These are phyloP conservation scores for Lecanicillium sp. DNA, from an alignment of 2,329 filamentous ascomycete species.

Conservation along the genomic window DNA sequence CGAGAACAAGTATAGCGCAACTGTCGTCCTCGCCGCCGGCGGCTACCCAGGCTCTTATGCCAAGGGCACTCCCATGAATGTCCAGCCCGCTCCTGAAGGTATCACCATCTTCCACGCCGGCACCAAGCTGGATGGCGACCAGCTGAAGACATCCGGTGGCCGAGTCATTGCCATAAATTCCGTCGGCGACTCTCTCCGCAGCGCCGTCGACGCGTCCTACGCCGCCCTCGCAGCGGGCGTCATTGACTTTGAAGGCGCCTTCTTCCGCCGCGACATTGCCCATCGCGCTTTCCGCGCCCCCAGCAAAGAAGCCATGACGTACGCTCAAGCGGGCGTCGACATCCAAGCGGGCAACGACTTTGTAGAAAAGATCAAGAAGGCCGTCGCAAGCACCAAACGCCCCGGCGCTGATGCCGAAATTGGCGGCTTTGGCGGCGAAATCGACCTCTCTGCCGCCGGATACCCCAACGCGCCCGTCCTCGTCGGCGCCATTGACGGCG, in stretches of 20 bases:
- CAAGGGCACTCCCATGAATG: constrained; percentile 60
- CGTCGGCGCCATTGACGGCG: constrained; percentile 92
- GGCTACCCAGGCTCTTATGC: constrained; percentile 84
- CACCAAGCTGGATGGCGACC: constrained; percentile 55
- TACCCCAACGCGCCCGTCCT: constrained; percentile 69
- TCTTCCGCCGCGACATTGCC: constrained; percentile 89
- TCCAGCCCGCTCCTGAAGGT: constrained; percentile 35
- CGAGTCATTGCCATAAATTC: constrained; percentile 92
- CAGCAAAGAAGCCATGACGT: constrained; percentile 60
- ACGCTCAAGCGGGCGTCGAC: constrained; percentile 86
- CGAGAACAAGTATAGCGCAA: constrained; percentile 67
- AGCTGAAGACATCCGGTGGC: constrained; percentile 72
- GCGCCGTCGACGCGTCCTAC: constrained; percentile 84
- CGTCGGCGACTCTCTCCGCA: constrained; percentile 60
- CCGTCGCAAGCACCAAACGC: constrained; percentile 75
- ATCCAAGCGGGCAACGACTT: constrained; percentile 92
- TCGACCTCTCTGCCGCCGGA: constrained; percentile 57
- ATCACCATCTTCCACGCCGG: constrained; percentile 86
- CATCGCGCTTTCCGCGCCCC: constrained; percentile 56
- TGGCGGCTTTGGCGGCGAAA: constrained; percentile 79
- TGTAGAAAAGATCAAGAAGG: constrained; percentile 83
- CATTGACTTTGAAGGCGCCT: constrained; percentile 82
- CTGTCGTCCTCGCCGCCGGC: constrained; percentile 86
- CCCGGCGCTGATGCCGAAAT: constrained; percentile 89
- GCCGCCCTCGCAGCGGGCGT: constrained; percentile 57